Evolutionary conservation across 352 stramenopile species (phyloP).

Genomic region (Thraustochytrium striatum): DNA sequence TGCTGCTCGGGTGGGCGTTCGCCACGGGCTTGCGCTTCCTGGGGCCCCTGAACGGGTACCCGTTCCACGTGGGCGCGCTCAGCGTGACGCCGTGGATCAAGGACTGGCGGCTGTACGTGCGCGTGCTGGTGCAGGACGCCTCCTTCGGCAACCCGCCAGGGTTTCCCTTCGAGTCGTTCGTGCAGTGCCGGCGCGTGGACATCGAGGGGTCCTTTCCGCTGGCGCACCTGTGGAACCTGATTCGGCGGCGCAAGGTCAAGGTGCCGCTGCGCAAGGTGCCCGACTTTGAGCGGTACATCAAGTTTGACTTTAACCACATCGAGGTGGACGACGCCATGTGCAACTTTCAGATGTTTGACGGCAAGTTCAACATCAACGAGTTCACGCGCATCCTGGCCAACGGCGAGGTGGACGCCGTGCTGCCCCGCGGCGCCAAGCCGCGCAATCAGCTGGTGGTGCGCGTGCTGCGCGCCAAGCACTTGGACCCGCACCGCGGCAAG

Average conservation of each 20-base stretch:
- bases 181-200: slow-evolving; percentile 8
- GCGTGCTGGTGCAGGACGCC: slow-evolving; percentile 43
- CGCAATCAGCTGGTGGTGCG: slow-evolving; percentile 33
- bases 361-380: slow-evolving; percentile 51
- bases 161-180: slow-evolving; percentile 47
- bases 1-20: slow-evolving; percentile 19
- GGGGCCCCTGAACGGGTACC: slow-evolving; percentile 42
- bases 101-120: slow-evolving; percentile 28
- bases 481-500: slow-evolving; percentile 43
- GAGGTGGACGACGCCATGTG: slow-evolving; percentile 38
- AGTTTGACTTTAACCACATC: slow-evolving; percentile 46
- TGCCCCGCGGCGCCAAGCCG: not conserved
- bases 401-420: slow-evolving; percentile 19
- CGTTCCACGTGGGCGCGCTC: slow-evolving; percentile 37
- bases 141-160: slow-evolving; percentile 45
- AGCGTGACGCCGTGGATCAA: slow-evolving; percentile 34
- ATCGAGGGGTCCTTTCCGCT: slow-evolving; percentile 24
- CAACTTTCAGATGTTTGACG: slow-evolving; percentile 50
- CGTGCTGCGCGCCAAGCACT: slow-evolving; percentile 26
- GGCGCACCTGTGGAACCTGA: slow-evolving; percentile 19
- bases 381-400: slow-evolving; percentile 46
- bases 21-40: slow-evolving; percentile 25
- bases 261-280: slow-evolving; percentile 47
- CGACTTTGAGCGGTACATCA: slow-evolving; percentile 47
- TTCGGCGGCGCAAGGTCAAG: slow-evolving; percentile 15